Conservation (phyloP, 805 yeast genomes). For the Nematodospora valgi region DNA sequence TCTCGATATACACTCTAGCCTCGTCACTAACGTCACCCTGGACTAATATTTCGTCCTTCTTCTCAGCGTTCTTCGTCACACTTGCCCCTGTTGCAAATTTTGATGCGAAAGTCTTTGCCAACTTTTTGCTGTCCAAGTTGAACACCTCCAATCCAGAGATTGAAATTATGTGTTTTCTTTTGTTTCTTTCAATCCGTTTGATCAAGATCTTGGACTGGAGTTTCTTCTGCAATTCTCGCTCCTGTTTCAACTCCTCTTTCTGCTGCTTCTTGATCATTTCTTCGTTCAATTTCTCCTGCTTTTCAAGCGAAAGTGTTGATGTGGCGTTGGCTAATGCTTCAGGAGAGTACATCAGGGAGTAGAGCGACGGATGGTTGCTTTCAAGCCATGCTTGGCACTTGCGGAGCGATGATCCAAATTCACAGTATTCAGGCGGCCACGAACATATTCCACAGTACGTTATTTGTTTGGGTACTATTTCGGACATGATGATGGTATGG, state of each 20-base stretch:
- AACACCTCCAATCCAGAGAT: constrained; percentile 86
- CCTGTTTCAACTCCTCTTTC: constrained; percentile 81
- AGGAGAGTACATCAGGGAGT: constrained; percentile 55
- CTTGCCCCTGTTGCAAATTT: constrained; percentile 96
- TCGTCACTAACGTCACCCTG: constrained; percentile 96
- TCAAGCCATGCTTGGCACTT: constrained; percentile 83
- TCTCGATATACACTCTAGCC: constrained; percentile 71
- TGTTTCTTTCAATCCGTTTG: constrained; percentile 86
- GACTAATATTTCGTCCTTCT: constrained; percentile 85
- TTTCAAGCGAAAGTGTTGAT: constrained; percentile 60
- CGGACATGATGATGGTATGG: constrained; percentile 13
- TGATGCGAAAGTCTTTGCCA: constrained; percentile 88
- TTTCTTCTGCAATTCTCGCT: constrained; percentile 76
- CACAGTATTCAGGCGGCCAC: constrained; percentile 90
- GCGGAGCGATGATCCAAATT: constrained; percentile 77
- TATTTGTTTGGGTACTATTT: constrained; percentile 32
- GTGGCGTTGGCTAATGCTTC: constrained; percentile 55
- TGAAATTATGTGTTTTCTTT: constrained; percentile 82
- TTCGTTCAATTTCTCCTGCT: constrained; percentile 76
- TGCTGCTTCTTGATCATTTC: constrained; percentile 82
- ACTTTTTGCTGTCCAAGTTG: constrained; percentile 83
- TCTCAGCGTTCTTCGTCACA: constrained; percentile 84
- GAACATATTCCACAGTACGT: constrained; percentile 77
- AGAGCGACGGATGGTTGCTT: constrained; percentile 55
- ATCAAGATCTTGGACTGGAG: constrained; percentile 77